A percentile compares a stretch with the other conserved stretches of the same genome.
These are phyloP conservation scores for Claviceps maximensis DNA, from an alignment of 2,329 filamentous ascomycete species.

Conservation along the genomic window DNA sequence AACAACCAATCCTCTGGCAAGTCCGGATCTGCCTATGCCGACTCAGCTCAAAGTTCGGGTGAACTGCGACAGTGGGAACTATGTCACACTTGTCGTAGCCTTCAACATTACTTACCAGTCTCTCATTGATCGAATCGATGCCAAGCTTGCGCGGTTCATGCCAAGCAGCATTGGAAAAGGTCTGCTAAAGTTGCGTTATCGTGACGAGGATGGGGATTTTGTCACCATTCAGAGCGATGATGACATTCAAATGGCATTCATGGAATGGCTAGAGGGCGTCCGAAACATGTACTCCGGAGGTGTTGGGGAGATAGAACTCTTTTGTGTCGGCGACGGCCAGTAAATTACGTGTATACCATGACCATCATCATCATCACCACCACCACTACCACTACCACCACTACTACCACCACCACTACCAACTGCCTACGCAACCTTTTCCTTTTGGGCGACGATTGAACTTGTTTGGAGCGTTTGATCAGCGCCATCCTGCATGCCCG, in stretches of 20 bases:
- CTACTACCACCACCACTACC: neutral
- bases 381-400: neutral
- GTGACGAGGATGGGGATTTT: slow-evolving; percentile 83
- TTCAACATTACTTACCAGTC: slow-evolving; percentile 93
- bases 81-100: slow-evolving; percentile 88
- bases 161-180: slow-evolving; percentile 71
- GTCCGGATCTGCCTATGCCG: slow-evolving; percentile 39
- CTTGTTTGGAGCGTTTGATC: neutral
- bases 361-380: neutral
- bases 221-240: slow-evolving; percentile 92
- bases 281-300: slow-evolving; percentile 47
- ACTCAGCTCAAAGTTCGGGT: slow-evolving; percentile 93
- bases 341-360: neutral
- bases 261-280: slow-evolving; percentile 73
- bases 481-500: neutral
- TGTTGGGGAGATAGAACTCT: slow-evolving; percentile 82
- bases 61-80: slow-evolving; percentile 72
- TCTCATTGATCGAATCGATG: slow-evolving; percentile 88
- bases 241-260: slow-evolving; percentile 89
- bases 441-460: neutral
- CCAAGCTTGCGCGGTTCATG: slow-evolving; percentile 80
- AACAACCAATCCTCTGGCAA: slow-evolving; percentile 21
- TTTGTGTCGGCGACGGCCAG: slow-evolving; percentile 47
- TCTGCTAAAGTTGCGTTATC: slow-evolving; percentile 76
- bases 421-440: neutral